Conservation (phyloP, 768 basidiomycete genomes). For the Rhodotorula sphaerocarpa region DNA sequence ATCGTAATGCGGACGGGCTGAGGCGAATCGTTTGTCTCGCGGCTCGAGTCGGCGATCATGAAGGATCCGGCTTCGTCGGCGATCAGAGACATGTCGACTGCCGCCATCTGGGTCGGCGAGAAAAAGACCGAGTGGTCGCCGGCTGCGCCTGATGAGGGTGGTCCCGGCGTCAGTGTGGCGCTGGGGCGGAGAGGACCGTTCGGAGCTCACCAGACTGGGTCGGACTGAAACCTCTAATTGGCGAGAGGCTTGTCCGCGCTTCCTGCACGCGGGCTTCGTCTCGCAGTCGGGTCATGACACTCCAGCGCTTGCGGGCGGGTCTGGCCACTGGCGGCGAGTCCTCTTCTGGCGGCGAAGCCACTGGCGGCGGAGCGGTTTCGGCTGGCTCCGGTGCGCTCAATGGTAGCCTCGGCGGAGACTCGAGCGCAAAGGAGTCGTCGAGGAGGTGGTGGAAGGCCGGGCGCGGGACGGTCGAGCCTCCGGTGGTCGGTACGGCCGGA, state of each 20-base stretch:
- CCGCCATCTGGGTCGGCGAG: slow-evolving; percentile 3
- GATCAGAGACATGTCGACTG: slow-evolving; percentile 17
- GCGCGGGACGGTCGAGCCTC: background rate
- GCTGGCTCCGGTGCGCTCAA: too few species aligned
- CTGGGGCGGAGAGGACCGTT: too few species aligned
- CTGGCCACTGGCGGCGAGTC: too few species aligned
- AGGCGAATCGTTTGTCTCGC: background rate
- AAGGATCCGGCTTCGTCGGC: slow-evolving; percentile 24
- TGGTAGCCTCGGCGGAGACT: too few species aligned
- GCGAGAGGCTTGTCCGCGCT: background rate
- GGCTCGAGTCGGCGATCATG: background rate
- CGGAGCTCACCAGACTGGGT: background rate
- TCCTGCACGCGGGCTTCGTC: slow-evolving; percentile 38
- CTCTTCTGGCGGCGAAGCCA: too few species aligned
- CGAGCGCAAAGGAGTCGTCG: background rate
- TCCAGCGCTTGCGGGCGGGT: slow-evolving; percentile 10
- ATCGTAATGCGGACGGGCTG: background rate
- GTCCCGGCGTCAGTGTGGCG: background rate
- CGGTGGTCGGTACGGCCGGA: background rate
- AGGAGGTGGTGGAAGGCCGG: background rate
- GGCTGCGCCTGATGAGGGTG: background rate
- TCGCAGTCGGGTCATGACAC: background rate
- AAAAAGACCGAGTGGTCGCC: slow-evolving; percentile 6
- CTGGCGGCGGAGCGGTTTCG: too few species aligned
- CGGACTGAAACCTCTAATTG: background rate